These are phyloP conservation scores for Aureobasidium sp. DNA, from an alignment of 2,329 filamentous ascomycete species.

Conservation along the genomic window DNA sequence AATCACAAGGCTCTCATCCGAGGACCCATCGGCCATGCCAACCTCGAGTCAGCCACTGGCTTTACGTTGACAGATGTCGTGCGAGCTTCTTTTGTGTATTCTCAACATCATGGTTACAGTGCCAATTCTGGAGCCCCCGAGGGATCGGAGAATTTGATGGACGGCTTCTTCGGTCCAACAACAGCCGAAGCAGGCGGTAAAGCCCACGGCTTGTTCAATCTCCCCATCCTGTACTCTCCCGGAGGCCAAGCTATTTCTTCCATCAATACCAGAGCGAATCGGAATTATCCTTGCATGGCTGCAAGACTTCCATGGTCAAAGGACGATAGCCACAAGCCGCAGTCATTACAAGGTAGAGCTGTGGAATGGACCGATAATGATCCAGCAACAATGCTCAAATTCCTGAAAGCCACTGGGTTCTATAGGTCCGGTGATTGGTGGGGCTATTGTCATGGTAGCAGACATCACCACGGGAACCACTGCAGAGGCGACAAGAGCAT, in stretches of 20 bases:
- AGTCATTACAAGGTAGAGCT: no score
- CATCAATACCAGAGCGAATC: neutral
- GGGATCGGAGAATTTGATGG: neutral
- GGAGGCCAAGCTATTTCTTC: neutral
- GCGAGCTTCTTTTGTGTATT: neutral
- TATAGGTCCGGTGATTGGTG: neutral
- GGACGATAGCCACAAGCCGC: no score
- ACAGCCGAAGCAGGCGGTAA: neutral
- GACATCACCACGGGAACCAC: neutral
- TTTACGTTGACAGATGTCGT: neutral
- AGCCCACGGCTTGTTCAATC: neutral
- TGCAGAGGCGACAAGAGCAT: neutral
- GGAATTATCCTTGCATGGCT: constrained; percentile 1
- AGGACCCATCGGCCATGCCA: neutral
- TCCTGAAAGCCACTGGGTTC: neutral
- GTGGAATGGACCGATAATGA: neutral
- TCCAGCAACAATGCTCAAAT: neutral
- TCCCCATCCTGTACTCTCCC: neutral
- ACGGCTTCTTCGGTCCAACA: neutral
- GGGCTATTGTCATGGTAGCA: neutral
- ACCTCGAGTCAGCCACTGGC: neutral
- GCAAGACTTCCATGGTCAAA: neutral
- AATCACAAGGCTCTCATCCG: neutral
- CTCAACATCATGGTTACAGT: neutral
- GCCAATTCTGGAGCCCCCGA: neutral